Percentiles rank a stretch among this genome's conserved stretches.
Evolutionary conservation across 768 basidiomycete species (phyloP).

Genomic region (Amanita exitialis): DNA sequence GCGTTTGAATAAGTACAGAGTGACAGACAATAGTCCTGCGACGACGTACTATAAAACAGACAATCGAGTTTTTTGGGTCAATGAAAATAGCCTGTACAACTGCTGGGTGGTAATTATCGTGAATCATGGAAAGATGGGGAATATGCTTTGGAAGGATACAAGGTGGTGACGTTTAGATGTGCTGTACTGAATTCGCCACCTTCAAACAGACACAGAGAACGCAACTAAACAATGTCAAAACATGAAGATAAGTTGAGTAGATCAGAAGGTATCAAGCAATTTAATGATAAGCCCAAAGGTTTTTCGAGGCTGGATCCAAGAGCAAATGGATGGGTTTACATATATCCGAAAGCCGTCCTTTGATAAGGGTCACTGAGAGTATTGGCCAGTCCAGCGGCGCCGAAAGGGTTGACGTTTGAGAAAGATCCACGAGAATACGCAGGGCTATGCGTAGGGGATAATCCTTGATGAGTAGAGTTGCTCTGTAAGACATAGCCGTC

Average conservation of each 20-base stretch:
- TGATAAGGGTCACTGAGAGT: conserved; percentile 71
- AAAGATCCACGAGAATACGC: conserved; percentile 52
- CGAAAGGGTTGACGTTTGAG: conserved; percentile 36
- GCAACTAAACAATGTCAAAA: conserved; percentile 33
- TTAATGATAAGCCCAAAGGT: conserved; percentile 15
- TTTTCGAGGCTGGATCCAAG: conserved; percentile 14
- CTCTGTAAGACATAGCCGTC: conserved; percentile 78
- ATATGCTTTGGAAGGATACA: conserved; percentile 66
- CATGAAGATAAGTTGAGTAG: conserved; percentile 29
- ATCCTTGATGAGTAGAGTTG: conserved; percentile 51
- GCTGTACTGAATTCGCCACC: conserved; percentile 26
- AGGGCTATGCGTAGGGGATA: conserved; percentile 49
- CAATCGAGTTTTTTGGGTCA: conserved; percentile 39
- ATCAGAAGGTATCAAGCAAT: conserved; percentile 25
- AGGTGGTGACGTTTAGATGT: conserved; percentile 32
- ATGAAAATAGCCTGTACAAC: conserved; percentile 53
- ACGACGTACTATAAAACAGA: conserved; percentile 60
- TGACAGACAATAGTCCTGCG: conserved; percentile 59
- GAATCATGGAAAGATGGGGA: conserved; percentile 40
- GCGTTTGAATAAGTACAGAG: conserved; percentile 60
- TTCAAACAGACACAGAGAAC: conserved; percentile 28
- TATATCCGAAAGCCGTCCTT: conserved; percentile 64
- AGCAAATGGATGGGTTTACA: conserved; percentile 38
- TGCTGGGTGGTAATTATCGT: conserved; percentile 35
- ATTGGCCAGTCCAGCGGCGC: conserved; percentile 41